Conservation (phyloP, 495 filamentous ascomycete genomes). For the Podospora australis region DNA sequence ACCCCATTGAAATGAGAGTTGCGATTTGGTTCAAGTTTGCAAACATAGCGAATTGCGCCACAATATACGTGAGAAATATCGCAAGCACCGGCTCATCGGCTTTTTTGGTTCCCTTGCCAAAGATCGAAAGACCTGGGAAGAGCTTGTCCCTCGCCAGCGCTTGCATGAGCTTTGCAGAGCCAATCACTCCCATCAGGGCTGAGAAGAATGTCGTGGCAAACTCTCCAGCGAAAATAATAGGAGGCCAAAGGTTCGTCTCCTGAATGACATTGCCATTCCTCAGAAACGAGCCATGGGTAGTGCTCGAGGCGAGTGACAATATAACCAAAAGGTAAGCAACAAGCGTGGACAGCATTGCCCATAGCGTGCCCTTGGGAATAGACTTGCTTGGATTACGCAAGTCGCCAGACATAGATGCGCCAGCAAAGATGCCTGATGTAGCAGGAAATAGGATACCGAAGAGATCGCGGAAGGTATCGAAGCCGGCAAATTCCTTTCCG, state of each 20-base stretch:
- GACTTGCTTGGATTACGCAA: constrained; percentile 75
- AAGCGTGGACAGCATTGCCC: constrained; percentile 70
- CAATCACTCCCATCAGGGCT: constrained; percentile 79
- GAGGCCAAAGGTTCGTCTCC: constrained; percentile 64
- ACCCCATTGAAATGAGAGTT: constrained; percentile 83
- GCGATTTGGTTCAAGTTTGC: constrained; percentile 85
- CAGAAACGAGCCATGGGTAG: constrained; percentile 67
- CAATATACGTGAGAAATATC: constrained; percentile 67
- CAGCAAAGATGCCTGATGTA: constrained; percentile 61
- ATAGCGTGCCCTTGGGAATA: constrained; percentile 75
- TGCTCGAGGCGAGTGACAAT: constrained; percentile 70
- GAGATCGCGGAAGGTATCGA: constrained; percentile 72
- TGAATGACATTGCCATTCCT: constrained; percentile 74
- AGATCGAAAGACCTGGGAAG: constrained; percentile 66
- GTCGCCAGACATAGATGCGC: constrained; percentile 90
- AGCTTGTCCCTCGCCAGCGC: constrained; percentile 76
- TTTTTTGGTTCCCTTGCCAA: constrained; percentile 67
- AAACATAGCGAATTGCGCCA: constrained; percentile 75
- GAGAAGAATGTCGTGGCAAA: constrained; percentile 81
- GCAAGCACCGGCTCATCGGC: constrained; percentile 73
- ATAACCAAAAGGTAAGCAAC: constrained; percentile 71
- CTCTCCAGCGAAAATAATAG: constrained; percentile 72
- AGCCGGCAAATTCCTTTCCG: constrained; percentile 42
- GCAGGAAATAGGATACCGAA: constrained; percentile 87
- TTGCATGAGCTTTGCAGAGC: constrained; percentile 80